A percentile compares a stretch with the other conserved stretches of the same genome.
These are phyloP conservation scores for Globisporangium echinulatum DNA, from an alignment of 352 stramenopile genomes.

Conservation along the genomic window DNA sequence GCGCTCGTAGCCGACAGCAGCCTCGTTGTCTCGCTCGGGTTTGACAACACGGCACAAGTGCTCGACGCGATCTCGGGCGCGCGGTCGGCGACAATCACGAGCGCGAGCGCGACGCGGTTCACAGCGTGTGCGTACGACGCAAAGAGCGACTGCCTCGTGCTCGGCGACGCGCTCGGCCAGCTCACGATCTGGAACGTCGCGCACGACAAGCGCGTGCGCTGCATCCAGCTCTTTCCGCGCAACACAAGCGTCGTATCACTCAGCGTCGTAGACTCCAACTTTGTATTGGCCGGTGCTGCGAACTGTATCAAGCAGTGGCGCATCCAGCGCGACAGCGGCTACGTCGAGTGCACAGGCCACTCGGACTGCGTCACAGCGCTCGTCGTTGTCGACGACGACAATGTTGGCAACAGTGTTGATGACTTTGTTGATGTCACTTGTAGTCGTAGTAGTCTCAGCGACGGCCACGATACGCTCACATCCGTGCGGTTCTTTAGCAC, in stretches of 20 bases:
- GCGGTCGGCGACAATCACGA: constrained; percentile 50
- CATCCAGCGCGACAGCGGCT: constrained; percentile 55
- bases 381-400: constrained; percentile 26
- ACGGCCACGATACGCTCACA: not conserved
- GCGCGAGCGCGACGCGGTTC: constrained; percentile 31
- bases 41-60: constrained; percentile 66
- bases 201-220: constrained; percentile 50
- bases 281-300: constrained; percentile 33
- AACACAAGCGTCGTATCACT: constrained; percentile 14
- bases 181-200: constrained; percentile 66
- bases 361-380: constrained; percentile 41
- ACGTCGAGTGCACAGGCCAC: constrained; percentile 48
- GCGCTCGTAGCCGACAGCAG: constrained; percentile 58
- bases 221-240: constrained; percentile 21
- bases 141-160: constrained; percentile 35
- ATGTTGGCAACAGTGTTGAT: not conserved
- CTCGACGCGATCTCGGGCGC: constrained; percentile 57
- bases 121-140: constrained; percentile 59
- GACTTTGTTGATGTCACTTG: not conserved
- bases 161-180: constrained; percentile 41
- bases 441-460: constrained; percentile 1
- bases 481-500: constrained; percentile 52
- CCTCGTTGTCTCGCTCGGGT: constrained; percentile 68
- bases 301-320: constrained; percentile 55
- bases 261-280: constrained; percentile 18